Conservation (phyloP, 2,329 filamentous ascomycete species). For the Sclerotinia minor region DNA sequence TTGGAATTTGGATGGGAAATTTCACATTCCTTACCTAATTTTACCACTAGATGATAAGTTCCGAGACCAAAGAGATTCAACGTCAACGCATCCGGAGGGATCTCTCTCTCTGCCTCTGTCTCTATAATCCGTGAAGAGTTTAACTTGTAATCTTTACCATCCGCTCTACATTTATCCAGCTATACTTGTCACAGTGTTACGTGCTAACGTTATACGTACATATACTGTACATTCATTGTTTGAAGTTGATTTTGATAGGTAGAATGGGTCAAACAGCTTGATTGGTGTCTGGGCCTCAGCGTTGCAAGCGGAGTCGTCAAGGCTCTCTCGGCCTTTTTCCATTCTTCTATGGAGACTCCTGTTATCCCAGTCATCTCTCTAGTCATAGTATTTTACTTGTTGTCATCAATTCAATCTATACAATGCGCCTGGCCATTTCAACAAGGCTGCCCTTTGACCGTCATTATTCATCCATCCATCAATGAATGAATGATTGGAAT, state of each 20-base stretch:
- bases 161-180: too few species aligned
- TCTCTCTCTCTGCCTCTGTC: not conserved
- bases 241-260: not conserved
- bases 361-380: not conserved
- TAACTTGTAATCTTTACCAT: not conserved
- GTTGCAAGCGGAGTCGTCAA: not conserved
- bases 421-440: not conserved
- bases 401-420: not conserved
- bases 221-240: not conserved
- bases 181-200: too few species aligned
- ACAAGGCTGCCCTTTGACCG: not conserved
- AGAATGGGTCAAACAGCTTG: not conserved
- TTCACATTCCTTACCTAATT: slow-evolving; percentile 8
- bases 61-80: not conserved
- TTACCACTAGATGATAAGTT: not conserved
- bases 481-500: not conserved
- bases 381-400: not conserved
- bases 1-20: not conserved
- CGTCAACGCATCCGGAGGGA: not conserved
- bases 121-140: not conserved
- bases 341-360: not conserved
- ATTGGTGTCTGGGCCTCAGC: not conserved
- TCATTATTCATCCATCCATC: not conserved
- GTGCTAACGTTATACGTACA: too few species aligned
- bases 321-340: not conserved